Percentiles rank a stretch among this genome's conserved stretches.
phyloP scores from a whole-genome alignment of 1,284 basidiomycete species.

The Coniferiporia weirii region DNA sequence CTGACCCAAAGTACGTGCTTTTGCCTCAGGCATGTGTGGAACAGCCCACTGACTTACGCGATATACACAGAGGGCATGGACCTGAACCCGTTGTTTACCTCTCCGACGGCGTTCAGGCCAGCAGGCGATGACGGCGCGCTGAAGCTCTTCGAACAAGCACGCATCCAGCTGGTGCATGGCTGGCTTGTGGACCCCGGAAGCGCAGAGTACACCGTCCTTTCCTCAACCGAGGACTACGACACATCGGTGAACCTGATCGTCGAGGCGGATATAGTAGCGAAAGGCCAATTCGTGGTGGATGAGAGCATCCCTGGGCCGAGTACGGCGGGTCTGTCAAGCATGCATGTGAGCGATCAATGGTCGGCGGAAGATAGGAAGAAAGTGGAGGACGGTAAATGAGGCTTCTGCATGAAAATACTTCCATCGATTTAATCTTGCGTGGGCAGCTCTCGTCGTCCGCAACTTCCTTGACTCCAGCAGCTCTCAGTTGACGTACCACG shows the following conservation, averaged over 20 bases:
- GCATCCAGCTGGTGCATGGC: constrained; percentile 80
- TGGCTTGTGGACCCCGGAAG: constrained; percentile 84
- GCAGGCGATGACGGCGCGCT: constrained; percentile 64
- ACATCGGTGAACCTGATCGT: constrained; percentile 67
- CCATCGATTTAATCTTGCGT: not conserved
- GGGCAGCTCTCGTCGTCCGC: constrained; percentile 59
- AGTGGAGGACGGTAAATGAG: constrained; percentile 56
- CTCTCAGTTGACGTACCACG: constrained; percentile 85
- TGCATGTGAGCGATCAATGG: constrained; percentile 28
- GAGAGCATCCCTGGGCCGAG: constrained; percentile 11
- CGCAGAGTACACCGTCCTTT: constrained; percentile 51
- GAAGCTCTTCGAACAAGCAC: constrained; percentile 77
- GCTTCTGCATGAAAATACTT: not conserved
- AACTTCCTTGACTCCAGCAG: constrained; percentile 67
- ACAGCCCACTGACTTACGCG: not conserved
- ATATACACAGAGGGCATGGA: constrained; percentile 66
- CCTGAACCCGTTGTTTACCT: constrained; percentile 78
- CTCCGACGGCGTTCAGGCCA: constrained; percentile 60
- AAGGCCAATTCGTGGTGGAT: constrained; percentile 42
- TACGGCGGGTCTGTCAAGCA: constrained; percentile 3
- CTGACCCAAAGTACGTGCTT: constrained; percentile 64
- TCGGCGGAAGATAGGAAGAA: constrained; percentile 50
- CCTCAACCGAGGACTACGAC: constrained; percentile 59
- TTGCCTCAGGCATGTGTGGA: not conserved
- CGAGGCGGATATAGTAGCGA: constrained; percentile 67